Conservation (phyloP, 2,329 filamentous ascomycete genomes). For the Nemania sp. region DNA sequence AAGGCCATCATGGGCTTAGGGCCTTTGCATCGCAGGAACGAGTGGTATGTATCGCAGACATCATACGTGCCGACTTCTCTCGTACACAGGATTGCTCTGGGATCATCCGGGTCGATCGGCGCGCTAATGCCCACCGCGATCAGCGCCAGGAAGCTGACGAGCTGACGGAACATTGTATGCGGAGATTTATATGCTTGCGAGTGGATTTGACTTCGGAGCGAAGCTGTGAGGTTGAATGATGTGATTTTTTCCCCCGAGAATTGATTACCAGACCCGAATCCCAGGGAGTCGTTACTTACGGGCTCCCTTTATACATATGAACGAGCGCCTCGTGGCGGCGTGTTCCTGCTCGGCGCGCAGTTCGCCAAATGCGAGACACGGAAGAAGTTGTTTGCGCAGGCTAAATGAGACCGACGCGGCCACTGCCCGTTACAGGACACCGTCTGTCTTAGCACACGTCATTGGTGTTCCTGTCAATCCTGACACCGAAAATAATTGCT, state of each 20-base stretch:
- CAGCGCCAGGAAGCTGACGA: slow-evolving; percentile 15
- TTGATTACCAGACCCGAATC: slow-evolving; percentile 9
- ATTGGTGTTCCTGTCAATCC: slow-evolving; percentile 3
- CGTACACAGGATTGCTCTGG: slow-evolving; percentile 10
- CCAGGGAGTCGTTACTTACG: slow-evolving; percentile 4
- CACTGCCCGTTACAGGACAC: background rate
- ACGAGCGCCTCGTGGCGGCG: background rate
- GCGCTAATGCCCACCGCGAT: slow-evolving; percentile 14
- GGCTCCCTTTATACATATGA: slow-evolving; percentile 13
- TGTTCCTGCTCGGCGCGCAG: background rate
- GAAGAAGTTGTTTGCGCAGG: slow-evolving; percentile 20
- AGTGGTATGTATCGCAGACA: slow-evolving; percentile 28
- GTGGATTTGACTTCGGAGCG: slow-evolving; percentile 1
- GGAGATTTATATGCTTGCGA: background rate
- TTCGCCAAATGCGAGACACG: slow-evolving; percentile 20
- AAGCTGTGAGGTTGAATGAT: slow-evolving; percentile 2
- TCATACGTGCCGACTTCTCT: slow-evolving; percentile 23
- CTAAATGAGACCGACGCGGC: slow-evolving; percentile 21
- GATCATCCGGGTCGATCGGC: slow-evolving; percentile 6
- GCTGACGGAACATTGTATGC: slow-evolving; percentile 16
- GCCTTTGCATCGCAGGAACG: slow-evolving; percentile 23
- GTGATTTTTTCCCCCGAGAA: slow-evolving; percentile 10
- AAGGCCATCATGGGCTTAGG: slow-evolving; percentile 20
- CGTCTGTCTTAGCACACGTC: slow-evolving; percentile 14
- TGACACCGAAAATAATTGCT: slow-evolving; percentile 9